phyloP scores from a whole-genome alignment of 2,329 filamentous ascomycete genomes.

The Aureobasidium uvarum region DNA sequence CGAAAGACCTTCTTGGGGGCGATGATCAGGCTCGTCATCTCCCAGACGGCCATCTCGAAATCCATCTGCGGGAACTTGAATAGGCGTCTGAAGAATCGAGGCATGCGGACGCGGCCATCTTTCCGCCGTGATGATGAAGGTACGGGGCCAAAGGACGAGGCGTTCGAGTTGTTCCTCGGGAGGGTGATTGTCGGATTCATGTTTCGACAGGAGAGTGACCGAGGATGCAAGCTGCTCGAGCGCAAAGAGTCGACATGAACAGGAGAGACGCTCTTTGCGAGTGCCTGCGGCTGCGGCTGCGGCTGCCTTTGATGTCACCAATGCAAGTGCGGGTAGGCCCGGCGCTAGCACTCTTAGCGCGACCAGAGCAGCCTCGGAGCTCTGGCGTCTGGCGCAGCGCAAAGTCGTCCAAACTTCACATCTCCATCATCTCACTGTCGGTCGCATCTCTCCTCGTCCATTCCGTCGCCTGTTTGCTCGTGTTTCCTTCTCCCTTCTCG shows the following conservation, averaged over 20 bases:
- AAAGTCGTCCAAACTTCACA: constrained; percentile 11
- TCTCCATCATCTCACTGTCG: not conserved
- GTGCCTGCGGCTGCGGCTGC: not conserved
- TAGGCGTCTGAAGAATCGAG: constrained; percentile 65
- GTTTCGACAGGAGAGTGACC: not conserved
- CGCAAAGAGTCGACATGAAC: not conserved
- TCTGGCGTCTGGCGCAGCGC: not conserved
- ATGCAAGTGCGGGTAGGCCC: not conserved
- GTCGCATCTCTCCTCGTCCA: not conserved
- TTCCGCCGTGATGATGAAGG: constrained; percentile 44
- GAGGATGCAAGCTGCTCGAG: not conserved
- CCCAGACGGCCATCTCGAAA: constrained; percentile 71
- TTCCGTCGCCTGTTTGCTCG: not conserved
- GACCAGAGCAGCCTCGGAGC: not conserved
- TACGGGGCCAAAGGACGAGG: constrained; percentile 50
- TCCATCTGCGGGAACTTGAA: constrained; percentile 75
- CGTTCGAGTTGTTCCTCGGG: constrained; percentile 56
- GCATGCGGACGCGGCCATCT: constrained; percentile 56
- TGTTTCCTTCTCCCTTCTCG: not conserved
- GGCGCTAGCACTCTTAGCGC: not conserved
- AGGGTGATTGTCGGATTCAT: constrained; percentile 63
- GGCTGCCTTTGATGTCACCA: not conserved
- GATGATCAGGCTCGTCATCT: constrained; percentile 67
- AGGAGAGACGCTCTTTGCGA: not conserved
- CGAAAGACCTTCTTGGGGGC: constrained; percentile 69